phyloP scores from a whole-genome alignment of 1,284 basidiomycete species.

The Sparassis latifolia region DNA sequence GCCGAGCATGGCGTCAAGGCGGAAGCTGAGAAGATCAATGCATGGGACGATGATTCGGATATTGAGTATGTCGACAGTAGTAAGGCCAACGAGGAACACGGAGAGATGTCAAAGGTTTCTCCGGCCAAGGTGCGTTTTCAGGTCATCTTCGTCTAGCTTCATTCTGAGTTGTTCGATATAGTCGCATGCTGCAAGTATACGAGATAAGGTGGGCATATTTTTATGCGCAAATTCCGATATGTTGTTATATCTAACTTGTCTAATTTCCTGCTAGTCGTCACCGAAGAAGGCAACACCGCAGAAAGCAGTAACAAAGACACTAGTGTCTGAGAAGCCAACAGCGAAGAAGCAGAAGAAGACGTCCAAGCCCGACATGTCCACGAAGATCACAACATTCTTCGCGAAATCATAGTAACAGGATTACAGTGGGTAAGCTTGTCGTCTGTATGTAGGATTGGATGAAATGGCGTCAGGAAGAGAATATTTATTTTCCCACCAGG shows the following conservation, averaged over 20 bases:
- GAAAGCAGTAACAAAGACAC: neutral
- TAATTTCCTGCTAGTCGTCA: neutral
- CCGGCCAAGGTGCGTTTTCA: neutral
- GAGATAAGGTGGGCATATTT: neutral
- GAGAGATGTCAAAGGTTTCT: neutral
- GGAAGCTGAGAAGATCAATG: slow-evolving; percentile 12
- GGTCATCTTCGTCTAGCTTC: neutral
- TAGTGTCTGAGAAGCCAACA: neutral
- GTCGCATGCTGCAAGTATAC: neutral
- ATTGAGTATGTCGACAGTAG: slow-evolving; percentile 12
- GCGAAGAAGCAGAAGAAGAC: slow-evolving; percentile 4
- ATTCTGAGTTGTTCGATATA: neutral
- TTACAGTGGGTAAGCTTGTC: neutral
- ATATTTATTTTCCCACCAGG: too few relatives aligned
- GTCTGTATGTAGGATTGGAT: neutral
- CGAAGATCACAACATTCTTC: slow-evolving; percentile 24
- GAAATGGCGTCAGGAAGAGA: too few relatives aligned
- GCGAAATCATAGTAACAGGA: slow-evolving; percentile 8
- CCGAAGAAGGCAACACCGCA: neutral
- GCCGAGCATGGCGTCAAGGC: neutral
- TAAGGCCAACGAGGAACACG: slow-evolving; percentile 4
- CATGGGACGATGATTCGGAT: slow-evolving; percentile 20
- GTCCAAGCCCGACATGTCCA: slow-evolving; percentile 3
- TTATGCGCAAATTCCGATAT: too few relatives aligned
- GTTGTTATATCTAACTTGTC: neutral